Evolutionary conservation across 2,329 filamentous ascomycete genomes (phyloP), one percentile per base, ranked within the genome.

Genomic region (Falciphora oryzae): DNA sequence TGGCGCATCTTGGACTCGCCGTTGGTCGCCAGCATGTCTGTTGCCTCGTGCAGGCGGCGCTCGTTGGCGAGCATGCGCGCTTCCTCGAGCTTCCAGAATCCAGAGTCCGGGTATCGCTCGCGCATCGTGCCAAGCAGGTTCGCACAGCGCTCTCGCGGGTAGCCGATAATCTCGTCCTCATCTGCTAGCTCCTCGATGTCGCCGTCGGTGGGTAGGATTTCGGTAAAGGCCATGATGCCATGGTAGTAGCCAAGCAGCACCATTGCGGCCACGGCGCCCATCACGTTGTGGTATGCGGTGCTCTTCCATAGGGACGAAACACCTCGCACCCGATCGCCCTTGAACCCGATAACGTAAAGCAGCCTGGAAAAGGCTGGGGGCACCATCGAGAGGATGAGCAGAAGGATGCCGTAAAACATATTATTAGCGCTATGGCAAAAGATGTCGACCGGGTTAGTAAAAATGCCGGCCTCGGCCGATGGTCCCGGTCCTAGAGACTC

Each of bases 401-500:
- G 83, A 1, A 98, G 79, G 38, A 96, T 84, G 3, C 95, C 95
- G 71, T 93, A 97, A 75, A 93, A 97, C 75, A 97, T 89, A 73
- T 91, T 95, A 6, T 89, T 86, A 13, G 93, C 94, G 0, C 92
- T 93, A 74, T 97, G 92, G 53, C 97, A 88, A 73, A 97, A 99
- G 28, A 89, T 78, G 74, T 98, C 94, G 25, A 94, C 85, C 0
- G 91, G 87, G 66, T 93, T 87, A 53, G 84, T 86, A 69, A 94
- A 89, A 2, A 87, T 78, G 38, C 84, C 83, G 65, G 67, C 57
- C 68, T 68, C 22, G 68, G 67, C 57, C 68, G 67, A 31, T 4
- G 32, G 32, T 14, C 32, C 38, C n/a, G 35, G 5, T 6, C 25
- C 60, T 25, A 44, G 8, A 31, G 60, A 8, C 8, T 35, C 50